Base-by-base conservation (phyloP, 2,329 filamentous ascomycete genomes). In the Ceratocystis ficicola region DNA sequence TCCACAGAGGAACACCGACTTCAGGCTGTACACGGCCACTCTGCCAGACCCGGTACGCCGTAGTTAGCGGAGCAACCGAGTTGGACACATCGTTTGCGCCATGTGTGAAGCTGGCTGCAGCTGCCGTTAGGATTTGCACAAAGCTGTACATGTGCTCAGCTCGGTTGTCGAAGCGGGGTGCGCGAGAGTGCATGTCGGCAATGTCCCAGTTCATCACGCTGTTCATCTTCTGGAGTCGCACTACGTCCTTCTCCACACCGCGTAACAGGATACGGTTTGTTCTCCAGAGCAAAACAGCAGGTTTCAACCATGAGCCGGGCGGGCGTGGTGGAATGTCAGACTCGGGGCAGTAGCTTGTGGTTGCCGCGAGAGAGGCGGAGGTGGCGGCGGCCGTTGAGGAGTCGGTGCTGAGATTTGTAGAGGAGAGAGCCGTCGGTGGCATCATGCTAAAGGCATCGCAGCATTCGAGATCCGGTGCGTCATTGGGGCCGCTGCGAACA, bases 61-160 rank as follows among this genome's bases (percentile, higher is more conserved):
- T 80, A 10, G 80, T 76, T 71, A 79, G 81, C 1, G 80, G 80
- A 28, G 78, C 78, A 61, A 79, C 76, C 48, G 78, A 77, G 70
- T 83, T 83, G 66, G 77, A 75, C 25, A 83, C 79, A 69, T 83
- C 81, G 72, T 83, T 83, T 66, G 80, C 79, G 66, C 81, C 81
- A 73, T 83, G 81, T 1, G 80, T 79, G 69, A 83, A 82, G 6
- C 79, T 81, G 17, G 80, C 79, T 22, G 80, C 80, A 68, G 79
- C 79, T 10, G 81, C 80, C n/a, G 80, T 79, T 10, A 79, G 69
- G 65, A 81, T 72, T 68, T 80, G 78, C 44, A 79, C 74, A 65
- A 77, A 77, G 17, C 77, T 79, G 71, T 79, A 81, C 68, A 79
- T 74, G 72, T 81, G 76, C 71, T 81, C 79, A 67, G 77, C 77